These are phyloP conservation scores for Lagerstroemia speciosa DNA, from an alignment of 345 rosid species.

Conservation along the genomic window DNA sequence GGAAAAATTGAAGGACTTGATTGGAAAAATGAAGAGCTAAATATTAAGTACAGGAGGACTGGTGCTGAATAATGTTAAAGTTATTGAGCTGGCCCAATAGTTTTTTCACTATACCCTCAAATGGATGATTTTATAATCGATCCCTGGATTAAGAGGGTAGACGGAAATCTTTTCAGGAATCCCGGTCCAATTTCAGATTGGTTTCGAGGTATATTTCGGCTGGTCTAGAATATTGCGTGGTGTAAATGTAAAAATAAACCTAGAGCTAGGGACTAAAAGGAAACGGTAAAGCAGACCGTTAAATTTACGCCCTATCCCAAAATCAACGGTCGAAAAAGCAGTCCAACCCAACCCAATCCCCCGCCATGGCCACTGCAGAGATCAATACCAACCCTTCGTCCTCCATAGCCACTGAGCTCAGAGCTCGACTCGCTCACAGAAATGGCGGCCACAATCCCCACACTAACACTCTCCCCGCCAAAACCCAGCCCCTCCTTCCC, in stretches of 20 bases:
- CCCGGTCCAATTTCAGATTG: no score
- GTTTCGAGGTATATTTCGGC: no score
- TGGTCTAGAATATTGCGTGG: no score
- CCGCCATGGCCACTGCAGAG: background rate
- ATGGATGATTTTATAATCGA: no score
- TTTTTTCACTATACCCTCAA: no score
- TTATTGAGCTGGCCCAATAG: no score
- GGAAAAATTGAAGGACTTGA: background rate
- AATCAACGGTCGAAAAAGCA: background rate
- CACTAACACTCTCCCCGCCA: slow-evolving; percentile 12
- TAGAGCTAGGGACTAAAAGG: background rate
- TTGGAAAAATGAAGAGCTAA: background rate
- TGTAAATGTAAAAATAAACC: no score
- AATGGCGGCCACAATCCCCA: slow-evolving; percentile 15
- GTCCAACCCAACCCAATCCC: slow-evolving; percentile 2
- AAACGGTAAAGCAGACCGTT: background rate
- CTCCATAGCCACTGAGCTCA: background rate
- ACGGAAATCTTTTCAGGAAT: no score
- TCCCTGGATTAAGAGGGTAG: no score
- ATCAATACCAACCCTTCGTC: background rate
- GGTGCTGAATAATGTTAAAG: background rate
- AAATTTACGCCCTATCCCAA: background rate
- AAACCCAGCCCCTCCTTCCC: slow-evolving; percentile 5
- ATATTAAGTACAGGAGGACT: background rate
- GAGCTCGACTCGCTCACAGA: background rate